phyloP scores from a whole-genome alignment of 1,284 basidiomycete genomes.

The Rhodotorula sp. region DNA sequence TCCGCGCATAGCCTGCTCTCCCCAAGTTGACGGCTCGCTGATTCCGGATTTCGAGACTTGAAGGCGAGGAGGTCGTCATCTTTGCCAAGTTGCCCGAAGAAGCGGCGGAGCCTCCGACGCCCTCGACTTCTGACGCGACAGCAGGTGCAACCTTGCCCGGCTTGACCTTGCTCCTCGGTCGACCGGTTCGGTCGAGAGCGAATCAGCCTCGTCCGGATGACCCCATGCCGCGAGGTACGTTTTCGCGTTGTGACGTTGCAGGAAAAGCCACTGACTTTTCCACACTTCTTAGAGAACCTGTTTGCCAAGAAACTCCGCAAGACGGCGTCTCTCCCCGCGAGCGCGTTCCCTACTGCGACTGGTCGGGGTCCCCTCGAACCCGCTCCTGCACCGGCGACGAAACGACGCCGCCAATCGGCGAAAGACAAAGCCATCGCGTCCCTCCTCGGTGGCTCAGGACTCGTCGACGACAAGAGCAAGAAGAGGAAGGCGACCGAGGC shows the following conservation, averaged over 20 bases:
- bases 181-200: not conserved
- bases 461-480: not conserved
- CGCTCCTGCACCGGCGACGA: not conserved
- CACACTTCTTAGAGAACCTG: conserved; percentile 19
- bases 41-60: too few relatives aligned
- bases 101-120: not conserved
- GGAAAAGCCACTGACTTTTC: not conserved
- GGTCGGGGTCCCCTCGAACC: not conserved
- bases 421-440: conserved; percentile 23
- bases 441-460: not conserved
- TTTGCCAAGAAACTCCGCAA: conserved; percentile 36
- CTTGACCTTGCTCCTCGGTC: conserved; percentile 28
- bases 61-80: conserved; percentile 36
- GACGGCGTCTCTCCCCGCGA: conserved; percentile 33
- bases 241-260: too few relatives aligned
- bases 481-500: not conserved
- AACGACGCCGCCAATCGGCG: conserved; percentile 14
- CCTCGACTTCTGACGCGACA: not conserved
- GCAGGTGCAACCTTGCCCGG: not conserved
- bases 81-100: conserved; percentile 3
- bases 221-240: conserved; percentile 36
- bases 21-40: too few relatives aligned
- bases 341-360: conserved; percentile 7
- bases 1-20: not conserved
- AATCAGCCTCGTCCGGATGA: conserved; percentile 38